These are phyloP conservation scores for Chlorella variabilis DNA, from an alignment of 163 green algal species.

Conservation along the genomic window DNA sequence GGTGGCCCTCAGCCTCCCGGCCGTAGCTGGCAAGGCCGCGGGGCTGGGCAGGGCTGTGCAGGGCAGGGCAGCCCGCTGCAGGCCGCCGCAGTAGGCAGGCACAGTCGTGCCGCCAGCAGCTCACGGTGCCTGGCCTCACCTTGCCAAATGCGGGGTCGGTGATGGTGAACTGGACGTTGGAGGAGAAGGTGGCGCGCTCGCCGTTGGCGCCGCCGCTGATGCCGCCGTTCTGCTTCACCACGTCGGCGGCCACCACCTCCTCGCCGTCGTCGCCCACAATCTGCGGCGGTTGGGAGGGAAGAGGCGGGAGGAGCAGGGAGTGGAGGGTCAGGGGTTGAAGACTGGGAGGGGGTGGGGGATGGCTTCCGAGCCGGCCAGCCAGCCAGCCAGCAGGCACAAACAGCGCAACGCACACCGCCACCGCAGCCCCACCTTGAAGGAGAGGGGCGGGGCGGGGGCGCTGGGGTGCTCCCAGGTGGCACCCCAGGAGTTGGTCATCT, in stretches of 20 bases:
- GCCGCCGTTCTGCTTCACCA: conserved; percentile 46
- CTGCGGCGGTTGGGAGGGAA: neutral
- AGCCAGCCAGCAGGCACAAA: neutral
- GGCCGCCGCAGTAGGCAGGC: no score
- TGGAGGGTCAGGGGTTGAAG: neutral
- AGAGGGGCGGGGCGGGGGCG: conserved; percentile 32
- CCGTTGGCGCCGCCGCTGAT: conserved; percentile 24
- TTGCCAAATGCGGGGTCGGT: conserved; percentile 37
- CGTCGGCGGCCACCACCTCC: conserved; percentile 43
- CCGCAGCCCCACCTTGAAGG: conserved; percentile 42
- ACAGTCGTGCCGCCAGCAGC: no score
- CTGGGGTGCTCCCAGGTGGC: conserved; percentile 56
- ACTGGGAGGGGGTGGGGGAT: no score
- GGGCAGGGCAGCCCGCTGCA: no score
- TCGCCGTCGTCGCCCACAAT: conserved; percentile 31
- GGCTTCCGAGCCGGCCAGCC: no score
- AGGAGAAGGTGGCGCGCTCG: conserved; percentile 23
- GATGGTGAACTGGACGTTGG: conserved; percentile 59
- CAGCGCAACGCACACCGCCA: neutral
- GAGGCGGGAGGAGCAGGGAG: neutral
- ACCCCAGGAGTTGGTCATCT: conserved; percentile 61
- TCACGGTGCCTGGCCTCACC: no score
- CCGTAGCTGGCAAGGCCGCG: no score
- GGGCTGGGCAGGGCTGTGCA: no score
- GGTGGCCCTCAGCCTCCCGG: no score